Evolutionary conservation across 768 basidiomycete species (phyloP).

Genomic region (Lentinus tigrinus): DNA sequence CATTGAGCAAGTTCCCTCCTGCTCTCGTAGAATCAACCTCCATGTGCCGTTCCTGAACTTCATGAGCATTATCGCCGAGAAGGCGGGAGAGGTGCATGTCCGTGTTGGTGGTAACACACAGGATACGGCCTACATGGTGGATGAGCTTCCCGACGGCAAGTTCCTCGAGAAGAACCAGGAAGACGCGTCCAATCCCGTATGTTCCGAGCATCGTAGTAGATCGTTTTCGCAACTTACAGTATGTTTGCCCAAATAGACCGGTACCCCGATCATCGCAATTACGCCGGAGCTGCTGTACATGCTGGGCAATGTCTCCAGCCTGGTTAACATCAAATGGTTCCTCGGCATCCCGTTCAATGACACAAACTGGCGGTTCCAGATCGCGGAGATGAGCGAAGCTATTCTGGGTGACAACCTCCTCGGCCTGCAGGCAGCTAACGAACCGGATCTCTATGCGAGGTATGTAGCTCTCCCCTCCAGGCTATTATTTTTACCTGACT

Average conservation of each 20-base stretch:
- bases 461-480: background rate
- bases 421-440: slow-evolving; percentile 70
- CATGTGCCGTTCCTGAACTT: slow-evolving; percentile 72
- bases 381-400: slow-evolving; percentile 54
- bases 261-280: slow-evolving; percentile 66
- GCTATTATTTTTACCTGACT: background rate
- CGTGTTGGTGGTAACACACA: slow-evolving; percentile 83
- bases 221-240: background rate
- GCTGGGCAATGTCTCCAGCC: slow-evolving; percentile 54
- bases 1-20: background rate
- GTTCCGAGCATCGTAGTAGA: background rate
- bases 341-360: slow-evolving; percentile 68
- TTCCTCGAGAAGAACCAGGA: slow-evolving; percentile 50
- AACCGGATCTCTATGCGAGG: slow-evolving; percentile 68
- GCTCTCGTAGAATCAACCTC: slow-evolving; percentile 39
- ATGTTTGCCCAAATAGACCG: slow-evolving; percentile 48
- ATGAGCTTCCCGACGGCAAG: slow-evolving; percentile 44
- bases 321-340: slow-evolving; percentile 66
- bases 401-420: slow-evolving; percentile 66
- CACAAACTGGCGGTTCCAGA: slow-evolving; percentile 50
- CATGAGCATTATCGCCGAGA: slow-evolving; percentile 63
- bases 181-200: slow-evolving; percentile 33
- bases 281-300: slow-evolving; percentile 67
- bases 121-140: slow-evolving; percentile 56
- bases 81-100: slow-evolving; percentile 59